Percentiles rank a stretch among this genome's conserved stretches.
Conservation (phyloP, 2,329 filamentous ascomycete genomes). For the Cryphonectria japonica region DNA sequence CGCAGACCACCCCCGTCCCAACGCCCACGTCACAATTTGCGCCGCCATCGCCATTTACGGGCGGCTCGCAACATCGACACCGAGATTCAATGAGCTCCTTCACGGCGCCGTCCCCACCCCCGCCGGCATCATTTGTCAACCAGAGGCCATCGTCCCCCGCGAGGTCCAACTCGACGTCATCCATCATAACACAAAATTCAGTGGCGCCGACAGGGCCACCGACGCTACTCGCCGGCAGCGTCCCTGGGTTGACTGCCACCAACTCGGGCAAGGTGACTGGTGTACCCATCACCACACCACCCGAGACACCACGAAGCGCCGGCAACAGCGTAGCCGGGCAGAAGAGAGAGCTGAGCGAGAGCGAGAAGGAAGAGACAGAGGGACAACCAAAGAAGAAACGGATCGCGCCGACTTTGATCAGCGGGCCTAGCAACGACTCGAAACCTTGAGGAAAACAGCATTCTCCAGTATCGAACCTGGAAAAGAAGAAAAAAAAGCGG, state of each 20-base stretch:
- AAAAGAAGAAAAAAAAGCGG: no score
- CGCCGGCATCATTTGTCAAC: conserved; percentile 60
- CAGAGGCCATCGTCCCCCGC: conserved; percentile 77
- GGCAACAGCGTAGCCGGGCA: conserved; percentile 57
- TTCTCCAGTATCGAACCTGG: background rate
- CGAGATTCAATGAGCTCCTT: conserved; percentile 62
- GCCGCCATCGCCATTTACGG: conserved; percentile 61
- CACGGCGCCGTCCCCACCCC: conserved; percentile 61
- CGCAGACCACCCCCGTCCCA: conserved; percentile 69
- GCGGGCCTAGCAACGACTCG: conserved; percentile 30
- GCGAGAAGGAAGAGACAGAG: conserved; percentile 53
- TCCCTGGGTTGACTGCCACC: conserved; percentile 76
- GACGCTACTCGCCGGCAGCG: conserved; percentile 74
- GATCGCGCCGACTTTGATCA: conserved; percentile 69
- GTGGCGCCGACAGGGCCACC: conserved; percentile 56
- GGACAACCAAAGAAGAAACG: conserved; percentile 69
- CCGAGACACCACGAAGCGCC: conserved; percentile 77
- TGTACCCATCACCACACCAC: conserved; percentile 83
- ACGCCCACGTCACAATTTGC: conserved; percentile 69
- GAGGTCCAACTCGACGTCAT: conserved; percentile 84
- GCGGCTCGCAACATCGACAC: conserved; percentile 55
- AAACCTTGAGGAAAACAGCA: conserved; percentile 1
- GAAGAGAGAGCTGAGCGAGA: conserved; percentile 62
- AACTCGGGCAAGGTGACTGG: conserved; percentile 66
- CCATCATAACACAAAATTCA: conserved; percentile 69